Evolutionary conservation across 192 early-diverging fungal genomes (phyloP).

Genomic region (Rhizophagus clarus): DNA sequence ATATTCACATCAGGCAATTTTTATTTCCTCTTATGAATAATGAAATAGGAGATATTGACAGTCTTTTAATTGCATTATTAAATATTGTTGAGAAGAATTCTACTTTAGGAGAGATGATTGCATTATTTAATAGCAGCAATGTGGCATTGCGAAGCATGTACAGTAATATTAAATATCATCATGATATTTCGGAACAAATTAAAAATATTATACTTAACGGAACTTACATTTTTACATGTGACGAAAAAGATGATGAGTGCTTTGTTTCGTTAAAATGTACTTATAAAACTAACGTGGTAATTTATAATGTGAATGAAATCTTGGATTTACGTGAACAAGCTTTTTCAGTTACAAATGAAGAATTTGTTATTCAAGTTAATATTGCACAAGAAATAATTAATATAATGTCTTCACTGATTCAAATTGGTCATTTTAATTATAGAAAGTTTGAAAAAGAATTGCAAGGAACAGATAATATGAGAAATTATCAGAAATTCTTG

Average conservation of each 20-base stretch:
- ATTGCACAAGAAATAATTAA: slow-evolving; percentile 24
- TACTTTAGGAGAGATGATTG: slow-evolving; percentile 6
- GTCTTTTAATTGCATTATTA: background rate
- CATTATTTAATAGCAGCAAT: slow-evolving; percentile 18
- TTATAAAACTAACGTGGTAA: background rate
- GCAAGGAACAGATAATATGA: background rate
- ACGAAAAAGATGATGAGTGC: slow-evolving; percentile 12
- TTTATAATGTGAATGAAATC: slow-evolving; percentile 10
- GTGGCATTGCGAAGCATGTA: slow-evolving; percentile 19
- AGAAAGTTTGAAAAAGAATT: slow-evolving; percentile 11
- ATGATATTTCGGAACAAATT: slow-evolving; percentile 24
- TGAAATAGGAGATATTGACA: background rate
- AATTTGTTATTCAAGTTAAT: slow-evolving; percentile 34
- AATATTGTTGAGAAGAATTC: background rate
- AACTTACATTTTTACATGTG: slow-evolving; percentile 19
- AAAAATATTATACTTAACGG: slow-evolving; percentile 22
- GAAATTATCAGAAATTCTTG: slow-evolving; percentile 1
- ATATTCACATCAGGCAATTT: slow-evolving; percentile 30
- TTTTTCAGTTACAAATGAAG: slow-evolving; percentile 22
- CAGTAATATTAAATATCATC: slow-evolving; percentile 11
- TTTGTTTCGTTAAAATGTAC: slow-evolving; percentile 13
- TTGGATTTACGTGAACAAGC: slow-evolving; percentile 33
- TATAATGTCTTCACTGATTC: slow-evolving; percentile 11
- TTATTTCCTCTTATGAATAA: slow-evolving; percentile 7
- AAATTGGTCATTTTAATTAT: slow-evolving; percentile 34